phyloP scores from a whole-genome alignment of 1,284 basidiomycete genomes.

The Trametes sp. region DNA sequence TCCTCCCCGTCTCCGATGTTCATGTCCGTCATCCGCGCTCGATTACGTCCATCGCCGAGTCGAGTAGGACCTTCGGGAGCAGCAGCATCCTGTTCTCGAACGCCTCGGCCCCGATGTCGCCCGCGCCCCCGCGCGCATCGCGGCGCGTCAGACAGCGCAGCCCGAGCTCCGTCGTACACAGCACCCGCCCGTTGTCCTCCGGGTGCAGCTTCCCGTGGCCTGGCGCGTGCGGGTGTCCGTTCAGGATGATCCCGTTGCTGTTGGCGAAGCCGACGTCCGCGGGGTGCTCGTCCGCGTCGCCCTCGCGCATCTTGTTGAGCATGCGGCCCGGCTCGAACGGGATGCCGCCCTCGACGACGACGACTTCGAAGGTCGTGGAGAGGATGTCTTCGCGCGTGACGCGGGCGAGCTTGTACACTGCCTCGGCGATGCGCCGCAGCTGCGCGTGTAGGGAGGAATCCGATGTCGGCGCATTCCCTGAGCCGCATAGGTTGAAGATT shows the following conservation, averaged over 20 bases:
- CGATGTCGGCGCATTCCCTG: slow-evolving; percentile 46
- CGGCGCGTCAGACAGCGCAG: slow-evolving; percentile 66
- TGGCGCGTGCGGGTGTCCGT: slow-evolving; percentile 3
- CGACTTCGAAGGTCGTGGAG: slow-evolving; percentile 73
- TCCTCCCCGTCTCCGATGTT: neutral
- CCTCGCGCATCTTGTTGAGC: slow-evolving; percentile 72
- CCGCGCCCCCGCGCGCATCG: slow-evolving; percentile 38
- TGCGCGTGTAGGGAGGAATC: slow-evolving; percentile 57
- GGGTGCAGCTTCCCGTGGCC: slow-evolving; percentile 15
- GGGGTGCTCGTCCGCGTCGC: slow-evolving; percentile 46
- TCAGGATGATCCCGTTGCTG: neutral
- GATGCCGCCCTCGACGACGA: slow-evolving; percentile 60
- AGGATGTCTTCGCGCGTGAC: slow-evolving; percentile 75
- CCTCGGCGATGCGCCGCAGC: slow-evolving; percentile 66
- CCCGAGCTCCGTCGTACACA: slow-evolving; percentile 76
- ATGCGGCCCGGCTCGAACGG: slow-evolving; percentile 61
- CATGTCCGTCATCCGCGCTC: slow-evolving; percentile 32
- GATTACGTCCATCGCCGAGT: slow-evolving; percentile 65
- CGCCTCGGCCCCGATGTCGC: slow-evolving; percentile 36
- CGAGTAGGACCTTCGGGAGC: slow-evolving; percentile 74
- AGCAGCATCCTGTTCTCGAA: slow-evolving; percentile 67
- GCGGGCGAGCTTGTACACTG: slow-evolving; percentile 64
- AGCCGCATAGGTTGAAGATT: slow-evolving; percentile 68
- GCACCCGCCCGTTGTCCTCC: slow-evolving; percentile 43
- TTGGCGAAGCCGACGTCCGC: slow-evolving; percentile 43